A percentile compares a stretch with the other conserved stretches of the same genome.
phyloP scores from a whole-genome alignment of 2,329 filamentous ascomycete genomes.

The Botrytis fabae region DNA sequence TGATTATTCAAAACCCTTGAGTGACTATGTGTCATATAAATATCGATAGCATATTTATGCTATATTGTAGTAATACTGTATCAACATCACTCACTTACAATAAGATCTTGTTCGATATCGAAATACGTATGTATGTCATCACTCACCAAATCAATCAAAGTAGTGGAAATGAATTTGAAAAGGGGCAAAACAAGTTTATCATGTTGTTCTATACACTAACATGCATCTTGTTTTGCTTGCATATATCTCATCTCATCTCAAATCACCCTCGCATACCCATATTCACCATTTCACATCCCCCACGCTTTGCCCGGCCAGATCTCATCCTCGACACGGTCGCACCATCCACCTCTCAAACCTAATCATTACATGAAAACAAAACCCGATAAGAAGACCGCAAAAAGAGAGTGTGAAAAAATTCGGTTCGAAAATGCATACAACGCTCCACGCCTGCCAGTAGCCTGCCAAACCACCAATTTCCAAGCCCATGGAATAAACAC shows the following conservation, averaged over 20 bases:
- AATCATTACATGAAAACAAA: conserved; percentile 24
- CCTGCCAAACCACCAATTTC: conserved; percentile 24
- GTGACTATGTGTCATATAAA: neutral
- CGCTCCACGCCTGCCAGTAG: conserved; percentile 24
- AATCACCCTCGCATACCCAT: neutral
- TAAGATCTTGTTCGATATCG: neutral
- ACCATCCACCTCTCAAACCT: conserved; percentile 16
- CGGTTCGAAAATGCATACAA: conserved; percentile 24
- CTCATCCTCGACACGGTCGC: neutral
- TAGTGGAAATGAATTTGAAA: neutral
- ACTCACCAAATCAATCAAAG: neutral
- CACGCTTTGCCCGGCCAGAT: neutral
- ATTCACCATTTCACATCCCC: neutral
- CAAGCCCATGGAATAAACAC: conserved; percentile 26
- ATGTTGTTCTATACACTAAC: conserved; percentile 19
- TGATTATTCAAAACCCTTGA: neutral
- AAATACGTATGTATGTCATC: neutral
- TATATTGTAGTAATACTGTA: neutral
- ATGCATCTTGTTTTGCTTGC: conserved; percentile 16
- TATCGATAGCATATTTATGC: neutral
- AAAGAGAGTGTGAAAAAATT: conserved; percentile 20
- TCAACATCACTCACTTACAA: neutral
- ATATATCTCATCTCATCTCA: conserved; percentile 17
- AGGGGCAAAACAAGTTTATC: conserved; percentile 10
- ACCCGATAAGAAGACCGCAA: conserved; percentile 17